A percentile compares a stretch with the other conserved stretches of the same genome.
Conservation (phyloP, 129 eudicot species). For the Helichrysum umbraculigerum region DNA sequence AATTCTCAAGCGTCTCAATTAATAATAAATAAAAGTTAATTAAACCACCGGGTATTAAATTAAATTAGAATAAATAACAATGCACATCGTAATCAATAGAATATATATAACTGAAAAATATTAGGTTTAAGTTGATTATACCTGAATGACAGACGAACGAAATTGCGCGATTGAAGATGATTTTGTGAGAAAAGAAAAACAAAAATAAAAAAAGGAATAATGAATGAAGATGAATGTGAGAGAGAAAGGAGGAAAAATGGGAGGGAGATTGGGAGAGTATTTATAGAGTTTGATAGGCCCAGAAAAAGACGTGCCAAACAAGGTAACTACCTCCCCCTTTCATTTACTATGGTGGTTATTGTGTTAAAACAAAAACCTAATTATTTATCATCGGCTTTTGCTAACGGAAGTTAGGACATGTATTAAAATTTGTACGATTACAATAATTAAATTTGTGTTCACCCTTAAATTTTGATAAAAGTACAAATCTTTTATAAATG, state of each 20-base stretch:
- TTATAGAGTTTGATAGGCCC: constrained; percentile 54
- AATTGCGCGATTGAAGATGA: constrained; percentile 16
- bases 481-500: too few relatives aligned
- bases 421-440: too few relatives aligned
- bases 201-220: background rate
- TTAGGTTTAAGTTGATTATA: constrained; percentile 7
- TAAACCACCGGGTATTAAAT: background rate
- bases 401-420: too few relatives aligned
- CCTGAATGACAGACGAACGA: constrained; percentile 27
- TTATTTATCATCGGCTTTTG: too few relatives aligned
- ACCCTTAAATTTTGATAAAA: too few relatives aligned
- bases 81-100: background rate
- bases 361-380: constrained; percentile 7
- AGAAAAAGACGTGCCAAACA: constrained; percentile 61
- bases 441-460: too few relatives aligned
- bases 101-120: background rate
- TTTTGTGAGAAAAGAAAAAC: background rate
- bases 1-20: background rate
- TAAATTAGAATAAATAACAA: background rate
- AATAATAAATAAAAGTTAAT: background rate
- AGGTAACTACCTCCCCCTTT: constrained; percentile 41
- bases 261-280: constrained; percentile 42
- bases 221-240: background rate
- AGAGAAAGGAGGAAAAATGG: constrained; percentile 25
- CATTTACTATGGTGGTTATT: background rate